Percentiles rank a stretch among this genome's conserved stretches.
phyloP scores from a whole-genome alignment of 352 stramenopile genomes.

The Pythium diclinum region DNA sequence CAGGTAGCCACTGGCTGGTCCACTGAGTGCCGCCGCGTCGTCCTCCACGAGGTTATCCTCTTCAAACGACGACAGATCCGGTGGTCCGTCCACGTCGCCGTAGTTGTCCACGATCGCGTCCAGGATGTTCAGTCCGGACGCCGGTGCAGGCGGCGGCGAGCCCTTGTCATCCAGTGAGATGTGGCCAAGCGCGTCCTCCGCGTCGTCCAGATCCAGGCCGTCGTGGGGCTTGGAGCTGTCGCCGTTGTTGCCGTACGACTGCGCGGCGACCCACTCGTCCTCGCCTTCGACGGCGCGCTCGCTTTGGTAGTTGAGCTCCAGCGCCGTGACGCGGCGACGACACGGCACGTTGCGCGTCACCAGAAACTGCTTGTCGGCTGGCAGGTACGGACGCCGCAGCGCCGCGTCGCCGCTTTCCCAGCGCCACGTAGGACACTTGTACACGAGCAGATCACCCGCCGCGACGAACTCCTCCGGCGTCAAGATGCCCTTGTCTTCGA shows the following conservation, averaged over 20 bases:
- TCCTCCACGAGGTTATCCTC: slow-evolving; percentile 74
- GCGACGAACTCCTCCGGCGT: slow-evolving; percentile 97
- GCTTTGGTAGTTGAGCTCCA: slow-evolving; percentile 74
- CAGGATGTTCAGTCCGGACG: slow-evolving; percentile 38
- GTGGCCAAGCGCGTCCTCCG: slow-evolving; percentile 53
- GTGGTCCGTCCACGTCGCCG: slow-evolving; percentile 19
- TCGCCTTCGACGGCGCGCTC: slow-evolving; percentile 74
- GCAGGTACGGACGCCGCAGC: slow-evolving; percentile 62
- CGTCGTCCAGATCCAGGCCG: slow-evolving; percentile 28
- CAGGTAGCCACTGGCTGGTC: slow-evolving; percentile 36
- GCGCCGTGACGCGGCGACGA: slow-evolving; percentile 65
- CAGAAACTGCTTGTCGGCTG: slow-evolving; percentile 86
- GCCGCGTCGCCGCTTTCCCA: slow-evolving; percentile 83
- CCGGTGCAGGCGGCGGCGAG: slow-evolving; percentile 11
- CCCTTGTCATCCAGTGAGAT: slow-evolving; percentile 47
- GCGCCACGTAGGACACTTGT: slow-evolving; percentile 95
- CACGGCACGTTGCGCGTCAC: slow-evolving; percentile 90
- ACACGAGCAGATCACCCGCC: slow-evolving; percentile 94
- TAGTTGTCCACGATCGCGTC: slow-evolving; percentile 75
- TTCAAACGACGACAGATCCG: slow-evolving; percentile 67
- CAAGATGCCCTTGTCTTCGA: slow-evolving; percentile 92
- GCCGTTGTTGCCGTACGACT: slow-evolving; percentile 62
- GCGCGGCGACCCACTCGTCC: slow-evolving; percentile 89
- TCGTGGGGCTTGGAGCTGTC: not conserved
- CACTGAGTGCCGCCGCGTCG: slow-evolving; percentile 49